These are phyloP conservation scores for Clitoria ternatea DNA, from an alignment of 306 rosid species.

Conservation along the genomic window DNA sequence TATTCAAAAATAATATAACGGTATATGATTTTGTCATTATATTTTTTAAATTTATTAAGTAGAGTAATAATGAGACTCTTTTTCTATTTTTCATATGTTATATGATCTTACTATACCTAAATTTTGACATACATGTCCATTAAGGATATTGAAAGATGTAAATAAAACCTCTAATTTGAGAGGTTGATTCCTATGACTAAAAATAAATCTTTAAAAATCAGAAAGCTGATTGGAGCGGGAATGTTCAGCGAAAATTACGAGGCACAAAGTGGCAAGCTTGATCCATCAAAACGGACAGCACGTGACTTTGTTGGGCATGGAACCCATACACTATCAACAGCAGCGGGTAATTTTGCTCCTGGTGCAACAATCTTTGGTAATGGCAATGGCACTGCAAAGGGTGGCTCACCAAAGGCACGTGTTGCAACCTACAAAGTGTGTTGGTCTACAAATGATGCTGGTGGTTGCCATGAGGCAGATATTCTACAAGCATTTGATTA, in stretches of 20 bases:
- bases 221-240: constrained; percentile 75
- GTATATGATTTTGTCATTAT: no score
- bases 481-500: constrained; percentile 55
- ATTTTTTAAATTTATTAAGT: no score
- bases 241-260: constrained; percentile 41
- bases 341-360: constrained; percentile 51
- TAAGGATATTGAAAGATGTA: no score
- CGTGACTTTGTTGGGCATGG: constrained; percentile 71
- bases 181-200: no score
- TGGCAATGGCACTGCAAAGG: constrained; percentile 78
- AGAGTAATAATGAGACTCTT: no score
- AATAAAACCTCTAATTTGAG: no score
- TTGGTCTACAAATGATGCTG: constrained; percentile 30
- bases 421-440: constrained; percentile 73
- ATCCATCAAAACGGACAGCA: constrained; percentile 7
- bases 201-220: no score
- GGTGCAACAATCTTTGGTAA: constrained; percentile 41
- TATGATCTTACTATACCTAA: no score
- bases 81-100: no score
- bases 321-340: constrained; percentile 68
- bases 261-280: not conserved
- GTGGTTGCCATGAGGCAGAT: constrained; percentile 59
- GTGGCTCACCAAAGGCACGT: constrained; percentile 71
- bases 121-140: no score
- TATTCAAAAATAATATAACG: no score